phyloP scores from a whole-genome alignment of 768 basidiomycete species.

The Tubosaeta sp. region DNA sequence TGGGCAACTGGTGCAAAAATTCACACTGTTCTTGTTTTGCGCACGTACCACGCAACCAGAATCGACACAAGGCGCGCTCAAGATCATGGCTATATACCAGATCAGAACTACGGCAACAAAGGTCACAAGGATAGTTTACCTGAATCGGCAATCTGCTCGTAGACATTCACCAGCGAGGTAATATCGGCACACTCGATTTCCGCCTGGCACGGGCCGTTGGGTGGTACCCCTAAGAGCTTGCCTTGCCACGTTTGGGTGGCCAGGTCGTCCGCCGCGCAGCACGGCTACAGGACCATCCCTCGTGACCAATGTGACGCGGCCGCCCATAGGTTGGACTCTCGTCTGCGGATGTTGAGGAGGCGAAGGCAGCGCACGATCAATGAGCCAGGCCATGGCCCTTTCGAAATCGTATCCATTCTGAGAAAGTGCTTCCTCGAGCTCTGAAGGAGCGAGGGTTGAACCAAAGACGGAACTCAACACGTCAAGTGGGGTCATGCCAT shows the following conservation, averaged over 20 bases:
- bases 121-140: conserved; percentile 47
- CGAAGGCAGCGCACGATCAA: conserved; percentile 63
- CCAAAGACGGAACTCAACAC: conserved; percentile 94
- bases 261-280: conserved; percentile 43
- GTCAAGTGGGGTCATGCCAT: conserved; percentile 97
- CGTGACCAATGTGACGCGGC: conserved; percentile 62
- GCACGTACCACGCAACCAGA: conserved; percentile 97
- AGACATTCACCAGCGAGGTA: conserved; percentile 96
- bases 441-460: conserved; percentile 80
- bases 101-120: conserved; percentile 8
- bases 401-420: conserved; percentile 94
- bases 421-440: conserved; percentile 89
- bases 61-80: conserved; percentile 90
- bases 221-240: conserved; percentile 24
- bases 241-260: conserved; percentile 23
- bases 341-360: conserved; percentile 36
- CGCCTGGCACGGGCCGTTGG: conserved; percentile 40
- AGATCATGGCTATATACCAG: conserved; percentile 72
- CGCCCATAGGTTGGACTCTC: conserved; percentile 60
- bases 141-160: conserved; percentile 95
- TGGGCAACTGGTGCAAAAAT: conserved; percentile 88
- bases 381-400: conserved; percentile 88
- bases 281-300: conserved; percentile 42
- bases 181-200: conserved; percentile 84
- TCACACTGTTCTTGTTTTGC: conserved; percentile 96